These are phyloP conservation scores for Fusarium sp. DNA, from an alignment of 2,329 filamentous ascomycete species.

Conservation along the genomic window DNA sequence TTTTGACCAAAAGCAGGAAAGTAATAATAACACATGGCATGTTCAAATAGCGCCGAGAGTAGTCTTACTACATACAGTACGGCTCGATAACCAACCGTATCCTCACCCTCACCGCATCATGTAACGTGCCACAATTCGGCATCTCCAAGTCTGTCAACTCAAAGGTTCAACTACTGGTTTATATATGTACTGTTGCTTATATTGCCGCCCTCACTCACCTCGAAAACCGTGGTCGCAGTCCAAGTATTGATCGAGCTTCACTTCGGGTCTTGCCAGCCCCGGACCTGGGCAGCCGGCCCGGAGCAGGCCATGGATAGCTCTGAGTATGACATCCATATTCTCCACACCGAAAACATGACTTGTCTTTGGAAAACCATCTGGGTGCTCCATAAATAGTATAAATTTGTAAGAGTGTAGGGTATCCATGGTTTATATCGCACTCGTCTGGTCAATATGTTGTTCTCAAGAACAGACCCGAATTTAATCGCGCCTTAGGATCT, in stretches of 20 bases:
- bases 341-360: not conserved
- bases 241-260: not conserved
- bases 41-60: not conserved
- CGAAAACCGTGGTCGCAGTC: not conserved
- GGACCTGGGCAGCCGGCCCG: not conserved
- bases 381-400: not conserved
- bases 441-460: not conserved
- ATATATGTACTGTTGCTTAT: not conserved
- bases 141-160: not conserved
- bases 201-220: not conserved
- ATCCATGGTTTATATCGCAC: not conserved
- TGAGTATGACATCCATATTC: not conserved
- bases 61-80: not conserved
- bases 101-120: not conserved
- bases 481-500: not conserved
- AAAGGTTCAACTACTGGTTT: not conserved
- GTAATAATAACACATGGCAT: not conserved
- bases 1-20: constrained; percentile 1
- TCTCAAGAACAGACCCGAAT: not conserved
- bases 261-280: not conserved
- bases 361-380: not conserved
- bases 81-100: not conserved
- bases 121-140: not conserved
- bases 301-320: not conserved
- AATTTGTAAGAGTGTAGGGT: not conserved